A percentile compares a stretch with the other conserved stretches of the same genome.
These are phyloP conservation scores for Phoma sp. DNA, from an alignment of 2,329 filamentous ascomycete genomes.

Conservation along the genomic window DNA sequence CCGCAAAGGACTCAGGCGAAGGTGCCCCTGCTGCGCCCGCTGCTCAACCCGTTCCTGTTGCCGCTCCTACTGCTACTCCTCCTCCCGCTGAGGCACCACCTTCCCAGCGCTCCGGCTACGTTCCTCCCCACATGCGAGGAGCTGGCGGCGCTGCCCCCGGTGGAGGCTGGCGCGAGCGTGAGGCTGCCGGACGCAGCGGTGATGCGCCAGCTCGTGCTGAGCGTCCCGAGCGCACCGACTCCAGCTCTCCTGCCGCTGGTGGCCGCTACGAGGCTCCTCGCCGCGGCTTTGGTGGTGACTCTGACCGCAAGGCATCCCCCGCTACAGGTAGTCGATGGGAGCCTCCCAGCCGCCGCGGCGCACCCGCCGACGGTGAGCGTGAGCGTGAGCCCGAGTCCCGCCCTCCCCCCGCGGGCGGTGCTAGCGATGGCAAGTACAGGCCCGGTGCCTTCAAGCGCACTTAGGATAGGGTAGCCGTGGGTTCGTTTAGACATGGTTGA, in stretches of 20 bases:
- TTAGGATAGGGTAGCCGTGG: constrained; percentile 15
- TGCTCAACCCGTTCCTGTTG: constrained; percentile 36
- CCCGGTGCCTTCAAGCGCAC: constrained; percentile 46
- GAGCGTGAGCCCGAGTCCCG: constrained; percentile 36
- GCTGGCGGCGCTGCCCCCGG: constrained; percentile 38
- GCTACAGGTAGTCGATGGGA: constrained; percentile 41
- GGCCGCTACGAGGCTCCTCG: constrained; percentile 39
- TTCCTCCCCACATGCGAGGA: constrained; percentile 54
- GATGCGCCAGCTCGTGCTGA: constrained; percentile 41
- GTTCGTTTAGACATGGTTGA: constrained; percentile 20
- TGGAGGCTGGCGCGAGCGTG: constrained; percentile 48
- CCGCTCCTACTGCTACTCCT: constrained; percentile 42
- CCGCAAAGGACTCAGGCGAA: constrained; percentile 50
- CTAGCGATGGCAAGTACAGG: constrained; percentile 49
- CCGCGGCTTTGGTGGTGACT: constrained; percentile 37
- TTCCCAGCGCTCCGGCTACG: constrained; percentile 52
- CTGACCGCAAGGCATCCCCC: constrained; percentile 42
- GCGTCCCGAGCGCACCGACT: constrained; percentile 7
- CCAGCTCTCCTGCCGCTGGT: constrained; percentile 37
- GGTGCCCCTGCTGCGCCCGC: constrained; percentile 44
- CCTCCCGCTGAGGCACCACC: constrained; percentile 39
- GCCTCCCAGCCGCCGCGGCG: constrained; percentile 36
- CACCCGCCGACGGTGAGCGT: constrained; percentile 26
- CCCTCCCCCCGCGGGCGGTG: constrained; percentile 31
- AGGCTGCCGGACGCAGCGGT: constrained; percentile 36